phyloP scores from a whole-genome alignment of 768 basidiomycete genomes.

The Agrocybe praecox region DNA sequence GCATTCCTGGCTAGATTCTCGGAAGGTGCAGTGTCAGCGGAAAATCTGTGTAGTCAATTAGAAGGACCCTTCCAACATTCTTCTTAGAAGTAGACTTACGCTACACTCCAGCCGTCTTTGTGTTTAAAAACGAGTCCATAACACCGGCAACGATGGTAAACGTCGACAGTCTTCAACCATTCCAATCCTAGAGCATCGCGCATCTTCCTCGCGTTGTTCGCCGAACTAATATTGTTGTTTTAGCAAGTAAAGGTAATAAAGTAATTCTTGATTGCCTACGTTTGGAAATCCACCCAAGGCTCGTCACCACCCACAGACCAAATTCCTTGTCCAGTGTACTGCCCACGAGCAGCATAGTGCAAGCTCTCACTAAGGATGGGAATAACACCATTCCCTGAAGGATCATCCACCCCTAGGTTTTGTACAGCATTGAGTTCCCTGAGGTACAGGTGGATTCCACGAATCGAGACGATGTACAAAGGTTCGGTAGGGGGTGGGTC shows the following conservation, averaged over 20 bases:
- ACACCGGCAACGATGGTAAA: constrained; percentile 71
- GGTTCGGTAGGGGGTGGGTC: constrained; percentile 61
- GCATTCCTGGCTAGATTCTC: constrained; percentile 68
- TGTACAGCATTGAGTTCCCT: constrained; percentile 74
- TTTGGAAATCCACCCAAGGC: constrained; percentile 44
- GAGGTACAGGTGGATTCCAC: constrained; percentile 64
- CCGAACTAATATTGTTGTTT: constrained; percentile 36
- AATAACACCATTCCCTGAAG: constrained; percentile 52
- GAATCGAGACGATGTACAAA: constrained; percentile 69
- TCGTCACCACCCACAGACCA: constrained; percentile 48
- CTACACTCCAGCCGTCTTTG: constrained; percentile 74
- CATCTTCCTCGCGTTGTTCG: constrained; percentile 42
- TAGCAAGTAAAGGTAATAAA: neutral
- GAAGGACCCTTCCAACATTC: neutral
- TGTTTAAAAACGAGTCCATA: constrained; percentile 75
- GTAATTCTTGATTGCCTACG: constrained; percentile 35
- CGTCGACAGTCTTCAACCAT: constrained; percentile 67
- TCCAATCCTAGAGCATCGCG: constrained; percentile 57
- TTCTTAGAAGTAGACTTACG: constrained; percentile 50
- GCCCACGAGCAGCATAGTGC: constrained; percentile 43
- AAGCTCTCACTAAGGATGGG: constrained; percentile 57
- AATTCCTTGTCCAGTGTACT: constrained; percentile 38
- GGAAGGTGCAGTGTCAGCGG: constrained; percentile 87
- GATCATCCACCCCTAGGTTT: constrained; percentile 61
- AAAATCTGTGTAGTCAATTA: constrained; percentile 60